Conservation (phyloP, 2,329 filamentous ascomycete genomes). For the Chaetomium strumarium region DNA sequence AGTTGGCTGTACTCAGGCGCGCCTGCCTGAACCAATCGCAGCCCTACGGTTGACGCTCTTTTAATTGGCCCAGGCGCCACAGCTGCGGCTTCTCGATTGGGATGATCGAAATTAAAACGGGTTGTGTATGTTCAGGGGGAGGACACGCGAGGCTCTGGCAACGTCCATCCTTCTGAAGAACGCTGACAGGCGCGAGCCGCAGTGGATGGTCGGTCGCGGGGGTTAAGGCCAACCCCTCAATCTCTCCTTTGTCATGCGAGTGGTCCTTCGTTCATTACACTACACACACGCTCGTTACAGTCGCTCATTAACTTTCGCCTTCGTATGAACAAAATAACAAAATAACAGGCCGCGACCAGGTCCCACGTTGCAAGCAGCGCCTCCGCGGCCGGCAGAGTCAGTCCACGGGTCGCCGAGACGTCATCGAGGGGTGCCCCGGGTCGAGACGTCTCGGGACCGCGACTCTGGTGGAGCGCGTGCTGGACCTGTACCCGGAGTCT, state of each 20-base stretch:
- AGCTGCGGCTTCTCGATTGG: slow-evolving; percentile 21
- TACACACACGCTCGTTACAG: slow-evolving; percentile 15
- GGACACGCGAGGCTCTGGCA: slow-evolving; percentile 13
- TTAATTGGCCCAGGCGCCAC: slow-evolving; percentile 20
- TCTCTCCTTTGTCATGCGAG: slow-evolving; percentile 14
- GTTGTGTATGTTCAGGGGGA: slow-evolving; percentile 15
- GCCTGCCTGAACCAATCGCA: slow-evolving; percentile 20
- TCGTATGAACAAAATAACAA: slow-evolving; percentile 19
- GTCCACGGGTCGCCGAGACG: slow-evolving; percentile 8
- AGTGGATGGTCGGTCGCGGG: not conserved
- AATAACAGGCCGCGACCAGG: slow-evolving; percentile 13
- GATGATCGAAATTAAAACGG: slow-evolving; percentile 26
- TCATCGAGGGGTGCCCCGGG: slow-evolving; percentile 13
- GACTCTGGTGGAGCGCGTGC: slow-evolving; percentile 11
- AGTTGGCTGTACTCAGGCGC: slow-evolving; percentile 16
- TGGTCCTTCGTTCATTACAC: slow-evolving; percentile 12
- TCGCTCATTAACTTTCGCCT: slow-evolving; percentile 10
- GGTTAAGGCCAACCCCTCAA: slow-evolving; percentile 1
- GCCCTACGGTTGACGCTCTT: slow-evolving; percentile 12
- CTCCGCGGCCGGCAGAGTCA: not conserved
- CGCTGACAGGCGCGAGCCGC: slow-evolving; percentile 5
- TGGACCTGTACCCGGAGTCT: not conserved
- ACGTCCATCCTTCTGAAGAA: slow-evolving; percentile 5
- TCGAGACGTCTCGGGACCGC: slow-evolving; percentile 15
- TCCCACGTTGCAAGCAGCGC: slow-evolving; percentile 15